phyloP scores from a whole-genome alignment of 208 protist genomes.

The Leptomonas seymouri region DNA sequence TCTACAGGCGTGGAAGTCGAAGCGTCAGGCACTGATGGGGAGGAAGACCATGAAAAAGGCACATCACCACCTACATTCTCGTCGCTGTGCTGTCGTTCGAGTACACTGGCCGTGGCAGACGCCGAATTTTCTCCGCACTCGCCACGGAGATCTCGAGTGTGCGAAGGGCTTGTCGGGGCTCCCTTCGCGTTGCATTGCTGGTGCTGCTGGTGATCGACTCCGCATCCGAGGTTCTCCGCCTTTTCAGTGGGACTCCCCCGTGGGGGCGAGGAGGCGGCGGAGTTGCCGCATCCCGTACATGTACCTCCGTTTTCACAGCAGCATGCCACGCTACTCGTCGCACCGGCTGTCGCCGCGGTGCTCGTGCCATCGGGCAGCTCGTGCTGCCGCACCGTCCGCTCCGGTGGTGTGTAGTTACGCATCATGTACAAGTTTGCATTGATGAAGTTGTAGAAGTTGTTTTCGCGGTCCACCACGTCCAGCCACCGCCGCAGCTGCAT shows the following conservation, averaged over 20 bases:
- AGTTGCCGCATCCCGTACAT: slow-evolving; percentile 5
- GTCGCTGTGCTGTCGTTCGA: background rate
- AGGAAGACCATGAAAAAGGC: background rate
- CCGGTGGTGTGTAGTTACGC: slow-evolving; percentile 42
- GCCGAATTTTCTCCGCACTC: background rate
- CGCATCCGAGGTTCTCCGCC: background rate
- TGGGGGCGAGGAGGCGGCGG: slow-evolving; percentile 1
- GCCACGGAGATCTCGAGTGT: background rate
- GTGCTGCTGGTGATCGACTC: background rate
- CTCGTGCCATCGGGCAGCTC: slow-evolving; percentile 8
- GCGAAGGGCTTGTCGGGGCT: no score
- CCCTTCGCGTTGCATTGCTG: no score
- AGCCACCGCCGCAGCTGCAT: slow-evolving; percentile 38
- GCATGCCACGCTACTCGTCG: background rate
- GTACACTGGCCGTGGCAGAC: no score
- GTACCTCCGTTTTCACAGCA: slow-evolving; percentile 7
- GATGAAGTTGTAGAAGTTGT: slow-evolving; percentile 54
- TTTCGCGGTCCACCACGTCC: slow-evolving; percentile 39
- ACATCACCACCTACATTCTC: background rate
- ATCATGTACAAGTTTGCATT: slow-evolving; percentile 41
- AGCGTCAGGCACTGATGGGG: background rate
- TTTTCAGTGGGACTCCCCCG: background rate
- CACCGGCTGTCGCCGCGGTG: slow-evolving; percentile 5
- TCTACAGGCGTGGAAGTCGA: background rate
- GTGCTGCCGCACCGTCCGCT: slow-evolving; percentile 36